Percentiles rank a stretch among this genome's conserved stretches.
Evolutionary conservation across 2,329 filamentous ascomycete genomes (phyloP).

Genomic region (Mollisia scopiformis): DNA sequence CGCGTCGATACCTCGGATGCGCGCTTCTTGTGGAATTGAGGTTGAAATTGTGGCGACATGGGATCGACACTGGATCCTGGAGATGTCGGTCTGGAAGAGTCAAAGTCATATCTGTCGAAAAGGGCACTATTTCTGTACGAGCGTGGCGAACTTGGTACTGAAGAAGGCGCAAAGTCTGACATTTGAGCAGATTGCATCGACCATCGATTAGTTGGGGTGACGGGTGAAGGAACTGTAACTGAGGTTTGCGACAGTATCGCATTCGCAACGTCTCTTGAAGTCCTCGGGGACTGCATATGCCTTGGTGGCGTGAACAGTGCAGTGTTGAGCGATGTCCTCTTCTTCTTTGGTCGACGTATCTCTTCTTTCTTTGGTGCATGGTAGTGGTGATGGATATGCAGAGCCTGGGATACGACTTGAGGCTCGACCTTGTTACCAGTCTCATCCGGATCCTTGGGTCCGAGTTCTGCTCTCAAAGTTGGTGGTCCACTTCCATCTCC

Average conservation of each 20-base stretch:
- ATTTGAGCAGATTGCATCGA: constrained; percentile 63
- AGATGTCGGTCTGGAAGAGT: constrained; percentile 77
- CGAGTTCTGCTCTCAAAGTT: constrained; percentile 74
- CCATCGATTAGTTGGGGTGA: constrained; percentile 60
- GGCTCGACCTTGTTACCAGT: constrained; percentile 24
- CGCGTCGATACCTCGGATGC: constrained; percentile 57
- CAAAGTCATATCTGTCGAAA: constrained; percentile 71
- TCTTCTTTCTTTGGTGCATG: constrained; percentile 70
- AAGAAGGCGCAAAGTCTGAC: constrained; percentile 70
- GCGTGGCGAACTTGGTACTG: constrained; percentile 78
- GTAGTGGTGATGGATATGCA: constrained; percentile 96
- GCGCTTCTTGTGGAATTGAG: constrained; percentile 57
- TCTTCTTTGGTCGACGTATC: constrained; percentile 69
- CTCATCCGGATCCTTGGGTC: constrained; percentile 44
- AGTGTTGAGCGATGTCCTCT: constrained; percentile 65
- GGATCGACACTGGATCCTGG: constrained; percentile 78
- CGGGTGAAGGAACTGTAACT: constrained; percentile 54
- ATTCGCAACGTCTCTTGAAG: constrained; percentile 44
- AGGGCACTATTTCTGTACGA: constrained; percentile 74
- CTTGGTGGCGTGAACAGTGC: constrained; percentile 62
- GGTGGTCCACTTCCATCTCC: constrained; percentile 42
- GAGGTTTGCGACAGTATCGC: constrained; percentile 45
- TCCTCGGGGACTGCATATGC: constrained; percentile 37
- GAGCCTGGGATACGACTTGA: constrained; percentile 63
- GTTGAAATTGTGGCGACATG: constrained; percentile 60